phyloP scores from a whole-genome alignment of 768 basidiomycete species.

The Mrakia blollopis region DNA sequence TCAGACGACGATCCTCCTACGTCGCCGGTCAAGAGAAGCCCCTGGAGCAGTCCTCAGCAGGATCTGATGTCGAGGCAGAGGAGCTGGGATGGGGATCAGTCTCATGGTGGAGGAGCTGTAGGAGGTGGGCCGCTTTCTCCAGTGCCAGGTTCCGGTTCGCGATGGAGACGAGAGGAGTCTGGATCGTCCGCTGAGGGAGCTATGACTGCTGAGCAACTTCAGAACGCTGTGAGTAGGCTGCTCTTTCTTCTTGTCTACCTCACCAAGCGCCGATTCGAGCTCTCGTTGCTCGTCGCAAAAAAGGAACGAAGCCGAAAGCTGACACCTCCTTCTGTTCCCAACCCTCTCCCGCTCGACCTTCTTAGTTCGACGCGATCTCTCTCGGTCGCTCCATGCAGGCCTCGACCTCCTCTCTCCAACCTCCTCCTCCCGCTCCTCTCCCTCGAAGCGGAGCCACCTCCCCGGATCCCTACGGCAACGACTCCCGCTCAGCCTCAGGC shows the following conservation, averaged over 20 bases:
- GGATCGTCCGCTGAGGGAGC: not conserved
- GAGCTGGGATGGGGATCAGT: constrained; percentile 15
- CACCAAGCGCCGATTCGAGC: no score
- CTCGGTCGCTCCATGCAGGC: not conserved
- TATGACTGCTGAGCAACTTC: constrained; percentile 20
- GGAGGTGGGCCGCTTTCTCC: not conserved
- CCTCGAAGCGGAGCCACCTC: not conserved
- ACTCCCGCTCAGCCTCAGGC: constrained; percentile 8
- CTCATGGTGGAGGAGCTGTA: no score
- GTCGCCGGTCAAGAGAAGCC: not conserved
- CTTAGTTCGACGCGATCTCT: constrained; percentile 24
- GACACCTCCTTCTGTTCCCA: not conserved
- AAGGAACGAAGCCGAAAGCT: not conserved
- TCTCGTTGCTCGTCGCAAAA: not conserved
- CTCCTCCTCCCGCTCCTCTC: constrained; percentile 6
- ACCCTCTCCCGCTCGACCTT: no score
- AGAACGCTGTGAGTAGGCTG: constrained; percentile 21
- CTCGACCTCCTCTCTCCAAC: not conserved
- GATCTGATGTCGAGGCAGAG: constrained; percentile 4
- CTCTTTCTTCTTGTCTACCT: no score
- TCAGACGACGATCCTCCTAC: constrained; percentile 23
- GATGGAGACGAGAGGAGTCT: constrained; percentile 2
- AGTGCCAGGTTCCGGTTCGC: not conserved
- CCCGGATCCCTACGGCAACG: not conserved
- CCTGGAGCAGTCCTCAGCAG: constrained; percentile 15